A percentile compares a stretch with the other conserved stretches of the same genome.
These are phyloP conservation scores for Mallotus repandus DNA, from an alignment of 441 rosid species.

Conservation along the genomic window DNA sequence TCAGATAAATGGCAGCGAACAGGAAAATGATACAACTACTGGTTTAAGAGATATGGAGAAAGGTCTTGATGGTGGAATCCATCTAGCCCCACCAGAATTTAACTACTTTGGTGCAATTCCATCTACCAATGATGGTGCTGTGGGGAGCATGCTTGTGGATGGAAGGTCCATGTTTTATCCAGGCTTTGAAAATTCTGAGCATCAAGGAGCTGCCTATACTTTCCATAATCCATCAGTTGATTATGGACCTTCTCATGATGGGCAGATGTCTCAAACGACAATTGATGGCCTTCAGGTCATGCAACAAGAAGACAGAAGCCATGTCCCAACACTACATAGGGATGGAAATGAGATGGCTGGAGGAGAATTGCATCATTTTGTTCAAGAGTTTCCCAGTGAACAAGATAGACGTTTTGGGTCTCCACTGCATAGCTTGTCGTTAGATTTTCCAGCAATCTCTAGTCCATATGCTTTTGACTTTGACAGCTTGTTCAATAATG, in stretches of 20 bases:
- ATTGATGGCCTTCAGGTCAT: constrained; percentile 34
- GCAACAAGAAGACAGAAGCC: constrained; percentile 37
- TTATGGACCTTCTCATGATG: constrained; percentile 42
- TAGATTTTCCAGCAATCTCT: constrained; percentile 40
- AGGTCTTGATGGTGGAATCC: constrained; percentile 38
- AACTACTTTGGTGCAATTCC: constrained; percentile 46
- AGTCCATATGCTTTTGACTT: constrained; percentile 40
- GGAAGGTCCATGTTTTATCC: constrained; percentile 56
- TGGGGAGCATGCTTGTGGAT: constrained; percentile 46
- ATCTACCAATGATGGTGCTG: constrained; percentile 36
- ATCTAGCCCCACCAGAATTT: constrained; percentile 36
- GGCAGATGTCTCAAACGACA: constrained; percentile 43
- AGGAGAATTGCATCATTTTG: constrained; percentile 37
- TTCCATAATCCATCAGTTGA: constrained; percentile 49
- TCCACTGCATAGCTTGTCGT: constrained; percentile 47
- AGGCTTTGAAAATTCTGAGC: constrained; percentile 41
- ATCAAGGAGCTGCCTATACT: constrained; percentile 44
- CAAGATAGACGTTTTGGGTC: constrained; percentile 60
- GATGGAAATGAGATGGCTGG: constrained; percentile 41
- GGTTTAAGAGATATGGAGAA: constrained; percentile 35
- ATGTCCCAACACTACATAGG: constrained; percentile 33
- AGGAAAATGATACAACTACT: constrained; percentile 32
- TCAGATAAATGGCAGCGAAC: constrained; percentile 31
- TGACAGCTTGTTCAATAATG: constrained; percentile 39
- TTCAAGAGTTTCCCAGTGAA: constrained; percentile 44